Conservation (phyloP, 2,329 filamentous ascomycete species). For the Phialocephala sp. region DNA sequence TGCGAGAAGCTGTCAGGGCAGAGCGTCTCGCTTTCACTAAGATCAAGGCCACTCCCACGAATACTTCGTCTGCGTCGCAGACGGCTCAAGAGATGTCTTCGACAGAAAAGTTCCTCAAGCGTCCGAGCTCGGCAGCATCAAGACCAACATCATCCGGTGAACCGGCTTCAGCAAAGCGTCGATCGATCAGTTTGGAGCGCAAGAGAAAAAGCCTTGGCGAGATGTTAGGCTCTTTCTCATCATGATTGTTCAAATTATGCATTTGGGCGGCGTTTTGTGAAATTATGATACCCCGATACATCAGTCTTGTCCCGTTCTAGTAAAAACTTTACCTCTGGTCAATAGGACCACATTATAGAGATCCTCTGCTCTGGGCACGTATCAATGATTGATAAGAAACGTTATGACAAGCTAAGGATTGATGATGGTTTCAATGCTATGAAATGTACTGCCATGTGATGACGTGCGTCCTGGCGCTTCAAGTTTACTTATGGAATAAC, state of each 20-base stretch:
- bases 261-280: neutral
- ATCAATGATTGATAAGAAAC: no score
- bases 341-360: no score
- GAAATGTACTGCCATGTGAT: no score
- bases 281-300: neutral
- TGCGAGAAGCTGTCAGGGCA: conserved; percentile 10
- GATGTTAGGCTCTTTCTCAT: conserved; percentile 33
- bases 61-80: neutral
- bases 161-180: neutral
- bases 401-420: no score
- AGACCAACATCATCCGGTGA: conserved; percentile 2
- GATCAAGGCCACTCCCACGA: neutral
- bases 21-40: neutral
- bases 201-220: conserved; percentile 36
- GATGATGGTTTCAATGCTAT: no score
- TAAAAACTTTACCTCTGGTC: neutral
- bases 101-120: neutral
- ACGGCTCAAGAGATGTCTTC: neutral
- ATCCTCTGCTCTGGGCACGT: no score
- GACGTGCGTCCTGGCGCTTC: no score
- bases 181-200: conserved; percentile 19
- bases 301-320: neutral
- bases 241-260: neutral
- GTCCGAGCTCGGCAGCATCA: neutral
- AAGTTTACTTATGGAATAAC: no score